Evolutionary conservation across 768 basidiomycete species (phyloP), one percentile per base, ranked within the genome.

Genomic region (Phanerochaete carnosa): DNA sequence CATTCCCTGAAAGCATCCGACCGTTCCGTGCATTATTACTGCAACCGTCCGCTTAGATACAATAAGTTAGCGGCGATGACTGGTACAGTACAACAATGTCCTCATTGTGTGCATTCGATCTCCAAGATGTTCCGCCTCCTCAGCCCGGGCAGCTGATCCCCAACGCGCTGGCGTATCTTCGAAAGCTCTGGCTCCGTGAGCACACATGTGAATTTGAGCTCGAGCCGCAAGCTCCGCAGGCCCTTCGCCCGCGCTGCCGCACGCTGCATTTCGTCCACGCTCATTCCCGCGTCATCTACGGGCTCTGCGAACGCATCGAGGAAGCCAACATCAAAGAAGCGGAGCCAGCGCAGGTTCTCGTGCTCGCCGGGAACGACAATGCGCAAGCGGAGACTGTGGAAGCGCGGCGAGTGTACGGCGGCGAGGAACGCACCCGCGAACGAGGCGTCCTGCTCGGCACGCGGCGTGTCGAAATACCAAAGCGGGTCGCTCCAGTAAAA

Each of bases 281-380:
- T 25, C 55, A 61, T 12, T 15, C 19, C n/a, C 25, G 13, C 8
- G 26, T 51, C 47, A 6, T 30, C 16, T 2, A 43, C 4, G 6
- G 61, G 61, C 23, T 58, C 39, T 11, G 57, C 57, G 29, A 62
- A 49, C 16, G 5, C 29, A 28, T 62, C 61, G 9, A 62, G 35
- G n/a, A 45, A 45, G 13, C 61, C 33, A 30, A 62, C n/a, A 43
- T 62, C 57, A 12, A 58, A 49, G 22, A 11, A 54, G 19, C 37
- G 22, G 16, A 58, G 51, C 61, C 61, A 62, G 3, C 56, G 55
- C 19, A 12, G 25, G 35, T 35, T 26, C 15, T 33, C 47, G 57
- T 49, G 32, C 28, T 51, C 30, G 23, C 25, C n/a, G 12, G 55
- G 45, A 2, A 61, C 16, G n/a, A 49, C 54, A 26, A 57, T 39